Evolutionary conservation across 768 basidiomycete genomes (phyloP).

Genomic region (Butyriboletus loyo): DNA sequence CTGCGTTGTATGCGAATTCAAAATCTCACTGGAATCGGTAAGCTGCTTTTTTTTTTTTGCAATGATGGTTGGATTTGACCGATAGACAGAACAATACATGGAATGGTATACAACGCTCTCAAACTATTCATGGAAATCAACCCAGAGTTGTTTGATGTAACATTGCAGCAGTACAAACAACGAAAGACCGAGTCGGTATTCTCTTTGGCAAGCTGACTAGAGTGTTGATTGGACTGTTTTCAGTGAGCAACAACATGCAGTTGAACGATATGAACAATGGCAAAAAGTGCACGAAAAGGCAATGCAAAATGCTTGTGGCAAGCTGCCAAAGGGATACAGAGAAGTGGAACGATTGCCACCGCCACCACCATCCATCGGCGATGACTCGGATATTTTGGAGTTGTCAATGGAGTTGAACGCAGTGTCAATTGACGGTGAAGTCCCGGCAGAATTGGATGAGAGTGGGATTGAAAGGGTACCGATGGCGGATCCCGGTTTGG

Average conservation of each 20-base stretch:
- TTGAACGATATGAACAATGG: constrained; percentile 88
- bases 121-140: constrained; percentile 99
- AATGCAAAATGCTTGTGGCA: constrained; percentile 64
- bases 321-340: constrained; percentile 66
- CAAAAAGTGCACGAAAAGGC: constrained; percentile 78
- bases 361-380: constrained; percentile 69
- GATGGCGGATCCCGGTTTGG: constrained; percentile 86
- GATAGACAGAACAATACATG: constrained; percentile 83
- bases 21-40: constrained; percentile 99
- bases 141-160: constrained; percentile 91
- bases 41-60: constrained; percentile 36
- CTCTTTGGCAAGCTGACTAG: not conserved
- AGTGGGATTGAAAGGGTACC: constrained; percentile 85
- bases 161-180: constrained; percentile 91
- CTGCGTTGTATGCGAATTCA: constrained; percentile 92
- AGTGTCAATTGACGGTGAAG: constrained; percentile 67
- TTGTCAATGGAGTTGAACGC: constrained; percentile 87
- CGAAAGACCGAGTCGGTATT: constrained; percentile 73
- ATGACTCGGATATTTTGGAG: constrained; percentile 85
- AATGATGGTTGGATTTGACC: constrained; percentile 6
- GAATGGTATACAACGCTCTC: constrained; percentile 98
- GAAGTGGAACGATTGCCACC: constrained; percentile 72
- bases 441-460: constrained; percentile 69
- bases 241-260: constrained; percentile 86
- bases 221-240: constrained; percentile 1